Evolutionary conservation across 148 eudicot species (phyloP), one percentile per base, ranked within the genome.

Genomic region (Vaccinium darrowii): DNA sequence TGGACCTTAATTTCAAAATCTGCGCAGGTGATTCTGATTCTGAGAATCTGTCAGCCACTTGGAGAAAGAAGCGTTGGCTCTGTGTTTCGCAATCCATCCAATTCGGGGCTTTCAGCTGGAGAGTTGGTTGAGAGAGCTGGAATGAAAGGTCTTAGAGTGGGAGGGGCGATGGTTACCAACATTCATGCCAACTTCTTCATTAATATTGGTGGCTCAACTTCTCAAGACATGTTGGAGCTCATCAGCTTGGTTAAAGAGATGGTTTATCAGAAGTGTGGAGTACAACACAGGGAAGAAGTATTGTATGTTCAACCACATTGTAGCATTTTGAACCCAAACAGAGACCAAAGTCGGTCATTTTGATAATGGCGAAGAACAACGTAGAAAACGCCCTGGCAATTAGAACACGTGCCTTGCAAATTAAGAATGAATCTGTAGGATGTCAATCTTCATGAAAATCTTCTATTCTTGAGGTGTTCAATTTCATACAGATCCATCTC

Each of bases 121-220:
- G 81, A 87, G 60, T 71, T 87, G 58, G 76, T 84, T 49, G 88
- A 87, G 30, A 84, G 39, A 80, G 81, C 74, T 18, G 84, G 88
- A 23, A 3, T 74, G 81, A 84, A 87, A 80, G 86, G 84, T 56
- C 23, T 12, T 57, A 84, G 62, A 84, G 58, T 82, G 5, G 89
- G 87, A 78, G 87, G 85, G 72, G 84, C 84, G 8, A 82, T 85
- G 83, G 82, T 85, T 33, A 71, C 89, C 25, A 73, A 84, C 43
- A 82, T 81, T 39, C 87, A 87, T 51, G 89, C 89, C 15, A 84
- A 87, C 56, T 87, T 88, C 81, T 63, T 63, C 71, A 60, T 85
- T 25, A 88, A 85, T 75, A 57, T 25, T 43, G 84, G 85, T 49
- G 69, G 71, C 67, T 84, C 85, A 72, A 85, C 84, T 60, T 82